Evolutionary conservation across 1,139 yeast species (phyloP), one percentile per base, ranked within the genome.

Genomic region (Entelexis sorbosivorans): DNA sequence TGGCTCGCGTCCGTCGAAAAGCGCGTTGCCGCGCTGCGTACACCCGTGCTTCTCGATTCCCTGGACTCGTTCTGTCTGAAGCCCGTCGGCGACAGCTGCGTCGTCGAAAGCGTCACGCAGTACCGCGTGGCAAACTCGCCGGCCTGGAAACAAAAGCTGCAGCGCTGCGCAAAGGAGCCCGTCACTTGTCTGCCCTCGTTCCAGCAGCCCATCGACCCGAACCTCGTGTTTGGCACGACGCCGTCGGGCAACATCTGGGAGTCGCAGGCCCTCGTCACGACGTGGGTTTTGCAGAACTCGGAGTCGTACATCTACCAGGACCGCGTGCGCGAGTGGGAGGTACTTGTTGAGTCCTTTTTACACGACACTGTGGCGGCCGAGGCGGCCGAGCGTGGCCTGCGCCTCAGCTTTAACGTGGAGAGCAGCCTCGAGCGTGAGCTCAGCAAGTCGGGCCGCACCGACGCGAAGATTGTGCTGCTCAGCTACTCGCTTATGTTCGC

Each of bases 1-100:
- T 91, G 97, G 97, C 88, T 96, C 95, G 82, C 84, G 63, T 78
- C 74, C 24, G 78, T 79, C 34, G 97, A 91, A 64, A 56, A 64
- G 6, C 75, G 81, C 55, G 73, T 89, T 1, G 59, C 67, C 5
- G 54, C 55, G 9, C 51, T 69, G 29, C 53, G 45, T 29, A 62
- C 65, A 14, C 48, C 51, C 34, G 54, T 45, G 11, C 48, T 57
- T 11, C 46, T 36, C 34, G 61, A 58, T 33, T 34, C 52, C 16
- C 52, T 81, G 47, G 74, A 77, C n/a, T 87, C 83, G 56, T 66
- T 88, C 50, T 91, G 98, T 63, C 81, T 86, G 65, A 83, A 82
- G 59, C 96, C 97, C 0, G 70, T 78, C 3, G 86, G 77, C 3
- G 93, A 80, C 13, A 63, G 59, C 31, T 91, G 98, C 69, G 89